Evolutionary conservation across 345 rosid genomes (phyloP).

Genomic region (Eucalyptus cladocalyx): DNA sequence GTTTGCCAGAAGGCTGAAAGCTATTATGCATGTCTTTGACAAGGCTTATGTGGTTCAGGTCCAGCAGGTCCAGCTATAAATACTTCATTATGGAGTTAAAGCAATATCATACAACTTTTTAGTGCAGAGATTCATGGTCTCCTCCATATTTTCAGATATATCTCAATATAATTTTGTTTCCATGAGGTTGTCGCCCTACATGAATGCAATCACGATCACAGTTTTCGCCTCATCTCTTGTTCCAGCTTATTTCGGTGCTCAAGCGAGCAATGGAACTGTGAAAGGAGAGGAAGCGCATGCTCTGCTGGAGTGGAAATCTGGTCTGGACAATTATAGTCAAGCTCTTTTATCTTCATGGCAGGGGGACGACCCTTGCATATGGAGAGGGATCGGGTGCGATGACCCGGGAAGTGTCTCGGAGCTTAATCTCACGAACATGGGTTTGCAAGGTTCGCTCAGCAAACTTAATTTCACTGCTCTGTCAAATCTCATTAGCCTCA

Average conservation of each 20-base stretch:
- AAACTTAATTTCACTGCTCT: slow-evolving; percentile 2
- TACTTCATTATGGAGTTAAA: background rate
- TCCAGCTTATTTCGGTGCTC: background rate
- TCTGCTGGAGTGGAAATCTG: slow-evolving; percentile 6
- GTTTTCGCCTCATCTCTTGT: background rate
- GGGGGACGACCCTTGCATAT: background rate
- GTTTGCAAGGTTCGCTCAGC: background rate
- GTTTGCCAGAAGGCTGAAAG: background rate
- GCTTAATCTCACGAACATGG: background rate
- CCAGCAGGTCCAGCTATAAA: background rate
- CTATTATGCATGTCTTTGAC: background rate
- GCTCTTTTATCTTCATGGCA: background rate
- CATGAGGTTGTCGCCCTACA: background rate
- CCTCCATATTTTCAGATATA: background rate
- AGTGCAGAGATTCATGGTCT: background rate
- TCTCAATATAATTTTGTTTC: background rate
- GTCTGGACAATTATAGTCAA: background rate
- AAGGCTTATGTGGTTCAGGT: background rate
- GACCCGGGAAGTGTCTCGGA: background rate
- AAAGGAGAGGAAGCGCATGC: background rate
- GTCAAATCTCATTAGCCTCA: background rate
- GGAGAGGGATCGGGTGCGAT: slow-evolving; percentile 3
- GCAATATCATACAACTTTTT: background rate
- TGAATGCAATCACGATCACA: background rate
- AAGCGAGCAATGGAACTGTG: background rate